Base-by-base conservation (phyloP, 768 basidiomycete genomes). In the Sporobolomyces roseus region DNA sequence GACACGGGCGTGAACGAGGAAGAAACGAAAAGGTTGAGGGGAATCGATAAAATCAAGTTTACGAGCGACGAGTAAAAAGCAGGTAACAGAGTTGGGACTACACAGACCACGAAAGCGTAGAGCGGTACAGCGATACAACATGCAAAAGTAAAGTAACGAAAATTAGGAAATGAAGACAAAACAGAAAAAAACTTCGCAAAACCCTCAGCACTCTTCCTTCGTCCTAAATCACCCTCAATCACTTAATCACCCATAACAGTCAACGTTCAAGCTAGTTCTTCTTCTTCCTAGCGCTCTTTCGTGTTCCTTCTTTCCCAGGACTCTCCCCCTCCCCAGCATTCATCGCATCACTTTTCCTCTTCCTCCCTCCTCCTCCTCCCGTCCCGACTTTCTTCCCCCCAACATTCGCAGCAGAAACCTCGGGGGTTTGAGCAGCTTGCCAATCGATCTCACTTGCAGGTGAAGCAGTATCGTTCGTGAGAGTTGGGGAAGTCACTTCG, bases 291-390 rank as follows among this genome's bases (percentile, higher is more conserved):
- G 61, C 43, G 17, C 59, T 64, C 58, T 55, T 41, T 62, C 70
- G 60, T 52, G 70, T 67, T 7, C 54, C 65, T 46, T 32, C 65
- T 5, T 27, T 30, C 17, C 33, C 54, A 3, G 54, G 54, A 4
- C 33, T 33, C 9, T 21, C 10, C 54, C 41, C 12, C 23, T 29
- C 23, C 25, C 21, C 27, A 32, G 32, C n/a, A 27, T 9, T 2
- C 43, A 59, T 19, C 63, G 32, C 71, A 45, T 68, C 71, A 53
- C 66, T 68, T 55, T 72, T 72, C 36, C 71, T 33, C 60, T 72
- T 72, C 38, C 50, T 33, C 21, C 59, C 71, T 54, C 38, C 38
- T 41, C 38, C 38, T 41, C 38, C 38, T 41, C 48, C 38, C 12
- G 2, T 38, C 41, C 27, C 12, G 16, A 16, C 32, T 27, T 41